Evolutionary conservation across 2,329 filamentous ascomycete species (phyloP).

Genomic region (Sporothrix curviconia): DNA sequence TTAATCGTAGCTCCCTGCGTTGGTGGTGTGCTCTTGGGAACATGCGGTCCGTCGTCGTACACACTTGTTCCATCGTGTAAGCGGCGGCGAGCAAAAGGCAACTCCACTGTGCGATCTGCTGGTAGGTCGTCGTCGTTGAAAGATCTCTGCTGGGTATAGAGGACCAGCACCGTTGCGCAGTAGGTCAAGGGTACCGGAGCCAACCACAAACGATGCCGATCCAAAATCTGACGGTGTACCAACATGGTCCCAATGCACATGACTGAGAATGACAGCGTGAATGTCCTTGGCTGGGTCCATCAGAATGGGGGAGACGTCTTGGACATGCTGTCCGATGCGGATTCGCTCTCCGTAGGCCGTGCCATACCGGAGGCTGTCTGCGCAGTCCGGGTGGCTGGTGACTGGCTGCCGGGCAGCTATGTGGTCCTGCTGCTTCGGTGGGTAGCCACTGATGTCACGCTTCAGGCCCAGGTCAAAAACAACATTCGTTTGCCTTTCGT

Average conservation of each 20-base stretch:
- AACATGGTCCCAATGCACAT: conserved; percentile 53
- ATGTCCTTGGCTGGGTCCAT: conserved; percentile 22
- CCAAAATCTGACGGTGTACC: conserved; percentile 49
- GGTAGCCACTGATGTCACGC: conserved; percentile 37
- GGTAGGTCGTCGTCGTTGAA: conserved; percentile 1
- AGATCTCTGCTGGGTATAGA: not conserved
- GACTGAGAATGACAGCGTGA: conserved; percentile 38
- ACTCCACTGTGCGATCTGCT: not conserved
- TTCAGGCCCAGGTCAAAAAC: conserved; percentile 51
- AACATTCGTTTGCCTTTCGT: conserved; percentile 25
- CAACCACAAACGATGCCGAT: conserved; percentile 43
- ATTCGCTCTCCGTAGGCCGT: not conserved
- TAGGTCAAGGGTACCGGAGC: conserved; percentile 38
- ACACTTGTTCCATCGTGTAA: not conserved
- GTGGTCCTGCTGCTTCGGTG: conserved; percentile 37
- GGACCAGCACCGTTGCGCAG: conserved; percentile 26
- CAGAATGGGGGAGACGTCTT: conserved; percentile 15
- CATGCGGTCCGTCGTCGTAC: not conserved
- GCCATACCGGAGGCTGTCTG: conserved; percentile 27
- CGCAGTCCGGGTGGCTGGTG: conserved; percentile 37
- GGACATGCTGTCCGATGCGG: too few relatives aligned
- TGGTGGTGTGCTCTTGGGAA: not conserved
- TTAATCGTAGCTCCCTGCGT: not conserved
- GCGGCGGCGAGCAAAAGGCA: not conserved
- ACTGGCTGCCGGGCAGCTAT: conserved; percentile 39